These are phyloP conservation scores for Hygrocybe coccinea DNA, from an alignment of 768 basidiomycete species.

Conservation along the genomic window DNA sequence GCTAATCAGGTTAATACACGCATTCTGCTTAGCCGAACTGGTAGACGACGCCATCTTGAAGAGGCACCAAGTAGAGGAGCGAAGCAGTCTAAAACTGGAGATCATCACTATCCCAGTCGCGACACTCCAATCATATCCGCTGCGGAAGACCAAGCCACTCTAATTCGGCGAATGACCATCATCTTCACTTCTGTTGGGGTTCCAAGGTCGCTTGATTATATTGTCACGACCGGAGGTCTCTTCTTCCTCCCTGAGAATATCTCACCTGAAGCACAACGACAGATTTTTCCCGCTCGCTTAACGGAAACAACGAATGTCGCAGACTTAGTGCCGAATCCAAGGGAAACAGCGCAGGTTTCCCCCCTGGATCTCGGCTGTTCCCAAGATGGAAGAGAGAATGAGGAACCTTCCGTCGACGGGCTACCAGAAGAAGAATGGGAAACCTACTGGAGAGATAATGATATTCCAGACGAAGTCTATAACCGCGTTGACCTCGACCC, in stretches of 20 bases:
- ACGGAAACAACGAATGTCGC: neutral
- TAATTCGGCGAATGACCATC: constrained; percentile 69
- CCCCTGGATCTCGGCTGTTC: constrained; percentile 35
- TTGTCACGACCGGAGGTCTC: constrained; percentile 63
- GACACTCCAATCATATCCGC: constrained; percentile 7
- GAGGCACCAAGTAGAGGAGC: constrained; percentile 30
- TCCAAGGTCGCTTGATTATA: constrained; percentile 66
- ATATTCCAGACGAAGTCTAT: constrained; percentile 37
- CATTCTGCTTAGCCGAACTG: constrained; percentile 77
- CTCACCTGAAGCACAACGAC: constrained; percentile 5
- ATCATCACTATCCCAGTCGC: neutral
- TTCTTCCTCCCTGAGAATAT: constrained; percentile 23
- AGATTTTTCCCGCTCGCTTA: neutral
- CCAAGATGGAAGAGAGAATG: constrained; percentile 22
- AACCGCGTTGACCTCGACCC: constrained; percentile 13
- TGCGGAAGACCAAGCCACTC: constrained; percentile 39
- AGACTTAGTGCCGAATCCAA: constrained; percentile 2
- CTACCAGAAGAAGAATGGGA: constrained; percentile 46
- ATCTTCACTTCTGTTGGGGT: constrained; percentile 66
- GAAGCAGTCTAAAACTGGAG: constrained; percentile 15
- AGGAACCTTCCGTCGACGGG: too few species aligned
- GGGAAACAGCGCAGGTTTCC: constrained; percentile 19
- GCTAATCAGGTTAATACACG: constrained; percentile 87
- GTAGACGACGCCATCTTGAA: constrained; percentile 54
- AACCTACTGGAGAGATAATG: constrained; percentile 39